Percentiles rank a stretch among this genome's conserved stretches.
phyloP scores from a whole-genome alignment of 148 eudicot species.

The Amaranthus palmeri region DNA sequence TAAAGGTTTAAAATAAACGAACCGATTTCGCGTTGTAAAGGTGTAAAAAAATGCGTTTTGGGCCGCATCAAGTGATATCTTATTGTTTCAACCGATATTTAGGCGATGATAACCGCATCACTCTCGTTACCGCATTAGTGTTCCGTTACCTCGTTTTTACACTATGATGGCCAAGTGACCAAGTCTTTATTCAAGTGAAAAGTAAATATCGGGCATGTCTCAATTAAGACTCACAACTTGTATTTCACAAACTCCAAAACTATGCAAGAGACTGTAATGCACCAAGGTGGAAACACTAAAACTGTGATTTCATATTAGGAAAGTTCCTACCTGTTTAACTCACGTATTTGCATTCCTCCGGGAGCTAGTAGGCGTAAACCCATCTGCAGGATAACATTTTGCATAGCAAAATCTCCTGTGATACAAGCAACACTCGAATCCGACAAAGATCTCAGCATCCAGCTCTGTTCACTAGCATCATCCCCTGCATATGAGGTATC shows the following conservation, averaged over 20 bases:
- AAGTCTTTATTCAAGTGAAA: not conserved
- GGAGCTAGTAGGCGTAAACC: conserved; percentile 91
- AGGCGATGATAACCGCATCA: no score
- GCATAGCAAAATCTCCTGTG: conserved; percentile 96
- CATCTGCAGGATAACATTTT: conserved; percentile 92
- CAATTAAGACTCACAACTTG: not conserved
- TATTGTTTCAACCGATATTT: no score
- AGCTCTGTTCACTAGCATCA: conserved; percentile 86
- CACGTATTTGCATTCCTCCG: conserved; percentile 98
- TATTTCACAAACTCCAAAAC: not conserved
- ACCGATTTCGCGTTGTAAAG: no score
- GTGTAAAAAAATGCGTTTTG: no score
- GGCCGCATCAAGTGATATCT: no score
- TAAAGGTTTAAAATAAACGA: no score
- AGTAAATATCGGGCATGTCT: not conserved
- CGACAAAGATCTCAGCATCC: conserved; percentile 77
- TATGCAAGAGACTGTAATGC: not conserved
- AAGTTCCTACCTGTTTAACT: conserved; percentile 67
- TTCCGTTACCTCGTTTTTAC: no score
- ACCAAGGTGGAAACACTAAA: not conserved
- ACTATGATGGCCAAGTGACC: no score
- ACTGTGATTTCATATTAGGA: not conserved
- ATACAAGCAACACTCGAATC: conserved; percentile 91
- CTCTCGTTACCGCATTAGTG: no score
- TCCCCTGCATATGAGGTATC: conserved; percentile 54